phyloP scores from a whole-genome alignment of 176 grass and related monocot species.

The Lolium perenne region DNA sequence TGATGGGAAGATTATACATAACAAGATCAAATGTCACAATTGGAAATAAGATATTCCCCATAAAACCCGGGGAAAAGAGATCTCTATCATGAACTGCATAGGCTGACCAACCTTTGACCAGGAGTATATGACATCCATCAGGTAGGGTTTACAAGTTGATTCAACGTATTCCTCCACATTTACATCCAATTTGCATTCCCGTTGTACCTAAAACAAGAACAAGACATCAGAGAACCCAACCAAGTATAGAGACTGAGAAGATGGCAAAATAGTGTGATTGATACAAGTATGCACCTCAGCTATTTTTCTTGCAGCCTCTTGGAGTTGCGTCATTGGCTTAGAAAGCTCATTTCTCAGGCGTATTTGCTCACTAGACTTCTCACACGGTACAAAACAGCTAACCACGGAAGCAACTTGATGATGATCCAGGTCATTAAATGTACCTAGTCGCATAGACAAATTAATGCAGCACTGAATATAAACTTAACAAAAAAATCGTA shows the following conservation, averaged over 20 bases:
- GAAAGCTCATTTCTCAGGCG: slow-evolving; percentile 91
- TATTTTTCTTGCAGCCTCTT: slow-evolving; percentile 98
- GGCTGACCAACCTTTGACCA: slow-evolving; percentile 87
- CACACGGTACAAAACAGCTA: slow-evolving; percentile 95
- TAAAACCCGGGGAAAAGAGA: background rate
- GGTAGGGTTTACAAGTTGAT: slow-evolving; percentile 79
- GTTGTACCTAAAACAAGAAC: slow-evolving; percentile 78
- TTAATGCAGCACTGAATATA: slow-evolving; percentile 6
- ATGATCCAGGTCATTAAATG: slow-evolving; percentile 99
- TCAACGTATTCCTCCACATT: slow-evolving; percentile 98
- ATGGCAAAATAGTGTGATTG: slow-evolving; percentile 31
- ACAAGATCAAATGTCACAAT: background rate
- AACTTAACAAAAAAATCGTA: slow-evolving; percentile 1
- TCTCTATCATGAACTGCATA: slow-evolving; percentile 21
- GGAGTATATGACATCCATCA: slow-evolving; percentile 98
- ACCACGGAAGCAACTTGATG: slow-evolving; percentile 91
- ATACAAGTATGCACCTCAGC: slow-evolving; percentile 73
- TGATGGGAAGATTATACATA: background rate
- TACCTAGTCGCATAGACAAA: slow-evolving; percentile 55
- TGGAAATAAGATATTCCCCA: slow-evolving; percentile 12
- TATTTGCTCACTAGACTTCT: slow-evolving; percentile 98
- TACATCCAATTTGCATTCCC: slow-evolving; percentile 94
- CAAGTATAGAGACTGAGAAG: background rate
- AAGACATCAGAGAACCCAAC: slow-evolving; percentile 44
- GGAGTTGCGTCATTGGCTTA: slow-evolving; percentile 84